Base-by-base conservation (phyloP, 495 filamentous ascomycete species). In the Oidiodendron maius region DNA sequence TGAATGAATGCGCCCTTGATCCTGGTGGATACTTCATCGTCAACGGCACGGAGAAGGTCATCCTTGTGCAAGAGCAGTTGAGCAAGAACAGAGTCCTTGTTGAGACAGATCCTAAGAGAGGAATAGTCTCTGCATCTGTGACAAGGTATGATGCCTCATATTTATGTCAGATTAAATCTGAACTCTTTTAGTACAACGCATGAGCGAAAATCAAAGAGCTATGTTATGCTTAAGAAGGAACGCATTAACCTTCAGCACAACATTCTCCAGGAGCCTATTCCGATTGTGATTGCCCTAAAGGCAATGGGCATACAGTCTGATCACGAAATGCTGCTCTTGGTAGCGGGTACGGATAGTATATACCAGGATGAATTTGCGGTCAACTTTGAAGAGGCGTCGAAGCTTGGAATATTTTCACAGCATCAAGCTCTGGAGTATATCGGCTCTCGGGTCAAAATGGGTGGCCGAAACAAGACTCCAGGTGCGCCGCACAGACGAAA, bases 81-180 rank as follows among this genome's bases (percentile, higher is more conserved):
- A 97, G 91, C 74, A 97, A 97, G 72, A 99, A 99, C 67, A 77
- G 93, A 70, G 88, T 97, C 50, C 95, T 99, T 60, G 90, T 99
- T 8, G 94, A 99, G 64, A 80, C 84, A 34, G 89, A 93, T 59
- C 76, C 81, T 3, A 91, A 91, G 62, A 95, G 95, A 53, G 85
- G 83, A 21, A 84, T 94, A 48, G 86, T 95, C n/a, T 85, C 89
- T 55, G 94, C 94, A 16, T 95, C 90, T 5, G 94, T 97, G n/a
- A 98, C 87, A 17, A 81, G 78, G 78, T 80, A 53, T 44, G 9
- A 28, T 16, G 8, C 23, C 25, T 17, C 4, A 17, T 48, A 47
- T 56, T 18, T 20, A 37, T 12, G 32, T 15, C 38, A 36, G 22
- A 40, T 32, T n/a, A 11, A 35, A 22, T 21, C 49, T 44, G 24